phyloP scores from a whole-genome alignment of 768 basidiomycete genomes.

The Phanerochaete sordida region DNA sequence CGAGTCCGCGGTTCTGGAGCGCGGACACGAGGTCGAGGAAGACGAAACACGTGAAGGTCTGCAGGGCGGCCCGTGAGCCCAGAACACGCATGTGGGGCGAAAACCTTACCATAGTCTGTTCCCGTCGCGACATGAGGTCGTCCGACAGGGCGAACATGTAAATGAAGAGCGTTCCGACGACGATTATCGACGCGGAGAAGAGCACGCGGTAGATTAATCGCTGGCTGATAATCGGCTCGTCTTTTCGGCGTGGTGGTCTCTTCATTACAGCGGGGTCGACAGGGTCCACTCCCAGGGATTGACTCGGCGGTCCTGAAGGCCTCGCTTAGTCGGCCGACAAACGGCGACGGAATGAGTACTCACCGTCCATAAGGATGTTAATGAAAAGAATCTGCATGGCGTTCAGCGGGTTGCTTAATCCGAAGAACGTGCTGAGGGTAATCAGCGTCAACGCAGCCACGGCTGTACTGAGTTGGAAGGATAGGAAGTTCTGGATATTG shows the following conservation, averaged over 20 bases:
- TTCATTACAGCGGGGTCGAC: constrained; percentile 93
- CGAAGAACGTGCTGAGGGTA: constrained; percentile 88
- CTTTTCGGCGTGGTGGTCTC: constrained; percentile 88
- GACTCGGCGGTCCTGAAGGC: constrained; percentile 80
- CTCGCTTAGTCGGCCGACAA: background rate
- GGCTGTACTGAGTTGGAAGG: constrained; percentile 97
- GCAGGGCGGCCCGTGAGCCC: background rate
- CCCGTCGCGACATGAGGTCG: constrained; percentile 76
- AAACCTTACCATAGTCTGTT: constrained; percentile 88
- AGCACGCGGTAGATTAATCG: constrained; percentile 74
- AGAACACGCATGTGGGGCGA: background rate
- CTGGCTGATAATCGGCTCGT: constrained; percentile 80
- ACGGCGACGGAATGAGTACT: constrained; percentile 17
- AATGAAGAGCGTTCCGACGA: constrained; percentile 82
- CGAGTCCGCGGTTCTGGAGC: constrained; percentile 88
- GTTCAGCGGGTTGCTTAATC: constrained; percentile 89
- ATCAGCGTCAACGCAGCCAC: constrained; percentile 94
- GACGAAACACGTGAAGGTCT: constrained; percentile 98
- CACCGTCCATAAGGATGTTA: constrained; percentile 98
- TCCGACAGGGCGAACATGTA: constrained; percentile 83
- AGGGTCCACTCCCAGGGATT: constrained; percentile 95
- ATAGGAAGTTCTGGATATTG: constrained; percentile 97
- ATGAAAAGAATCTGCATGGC: constrained; percentile 99
- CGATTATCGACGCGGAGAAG: constrained; percentile 93
- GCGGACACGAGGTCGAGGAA: constrained; percentile 96